Evolutionary conservation across 139 green algal genomes (phyloP), one percentile per base, ranked within the genome.

Genomic region (Nannochloris sp.): DNA sequence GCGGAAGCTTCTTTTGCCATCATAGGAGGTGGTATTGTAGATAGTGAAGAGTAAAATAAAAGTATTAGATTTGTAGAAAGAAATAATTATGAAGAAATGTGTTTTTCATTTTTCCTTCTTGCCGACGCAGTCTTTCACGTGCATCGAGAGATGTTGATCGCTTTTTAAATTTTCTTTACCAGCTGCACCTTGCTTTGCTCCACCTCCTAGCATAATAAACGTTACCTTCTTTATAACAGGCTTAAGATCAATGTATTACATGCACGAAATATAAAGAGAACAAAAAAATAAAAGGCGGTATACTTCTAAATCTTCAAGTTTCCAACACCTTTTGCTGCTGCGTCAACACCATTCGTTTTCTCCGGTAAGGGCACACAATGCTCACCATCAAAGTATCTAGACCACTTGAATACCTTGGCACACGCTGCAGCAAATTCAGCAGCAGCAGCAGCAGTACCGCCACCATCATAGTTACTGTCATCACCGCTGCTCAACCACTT

Each of bases 1-100:
- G 81, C 67, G 1, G 87, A 94, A 67, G 85, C 84, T 2, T 83
- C 68, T 23, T 94, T 83, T 64, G 65, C 70, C 19, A 74, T 91
- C 39, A 60, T 36, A 5, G 34, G 15, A 14, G 61, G 77, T 7
- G 86, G 79, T 42, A 60, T 85, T 14, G 15, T 36, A 4, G 75
- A 83, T 64, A 83, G 75, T 71, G 79, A 77, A 60, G 78, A 82
- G 58, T 84, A 58, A 75, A 42, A 55, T 25, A 15, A 7, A 54
- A 46, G 25, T n/a, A n/a, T n/a, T n/a, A n/a, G n/a, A n/a, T n/a
- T n/a, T n/a, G n/a, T n/a, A n/a, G n/a, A n/a, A n/a, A 51, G 42
- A 19, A 51, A 19, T 51, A 51, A 51, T 19, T 19, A 51, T 19
- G 42, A 51, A 51, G 19, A 27, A 51, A 51, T 51, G 42, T 27